phyloP scores from a whole-genome alignment of 2,329 filamentous ascomycete species.

The Colletotrichum falcatum region DNA sequence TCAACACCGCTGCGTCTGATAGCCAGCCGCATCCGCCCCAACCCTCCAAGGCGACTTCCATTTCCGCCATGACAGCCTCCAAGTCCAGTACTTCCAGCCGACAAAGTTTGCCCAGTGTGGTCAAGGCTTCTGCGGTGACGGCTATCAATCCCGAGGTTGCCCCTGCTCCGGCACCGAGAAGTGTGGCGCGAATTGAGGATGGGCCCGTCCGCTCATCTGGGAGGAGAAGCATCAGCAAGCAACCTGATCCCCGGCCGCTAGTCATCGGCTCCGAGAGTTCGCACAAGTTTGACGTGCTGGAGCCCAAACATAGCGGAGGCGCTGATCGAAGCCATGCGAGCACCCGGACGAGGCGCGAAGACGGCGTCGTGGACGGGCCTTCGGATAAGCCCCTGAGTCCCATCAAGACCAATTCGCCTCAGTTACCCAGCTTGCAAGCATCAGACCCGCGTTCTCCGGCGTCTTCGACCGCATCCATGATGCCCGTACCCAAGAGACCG shows the following conservation, averaged over 20 bases:
- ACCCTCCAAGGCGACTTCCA: conserved; percentile 62
- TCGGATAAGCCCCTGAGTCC: conserved; percentile 59
- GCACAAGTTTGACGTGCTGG: conserved; percentile 54
- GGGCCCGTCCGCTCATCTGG: conserved; percentile 51
- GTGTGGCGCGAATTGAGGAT: conserved; percentile 57
- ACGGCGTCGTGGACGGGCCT: conserved; percentile 59
- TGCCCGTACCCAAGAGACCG: conserved; percentile 58
- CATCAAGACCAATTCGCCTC: conserved; percentile 50
- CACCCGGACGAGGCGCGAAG: conserved; percentile 54
- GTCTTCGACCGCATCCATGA: conserved; percentile 52
- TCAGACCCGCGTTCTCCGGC: conserved; percentile 48
- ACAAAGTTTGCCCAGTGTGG: conserved; percentile 57
- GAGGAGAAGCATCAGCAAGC: conserved; percentile 57
- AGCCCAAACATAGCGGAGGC: conserved; percentile 50
- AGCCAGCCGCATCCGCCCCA: conserved; percentile 55
- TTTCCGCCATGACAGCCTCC: conserved; percentile 58
- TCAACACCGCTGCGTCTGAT: conserved; percentile 52
- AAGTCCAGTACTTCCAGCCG: conserved; percentile 56
- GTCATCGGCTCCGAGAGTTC: conserved; percentile 52
- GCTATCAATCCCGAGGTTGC: conserved; percentile 60
- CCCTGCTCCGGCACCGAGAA: conserved; percentile 61
- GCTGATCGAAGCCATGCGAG: conserved; percentile 45
- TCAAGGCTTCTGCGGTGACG: conserved; percentile 55
- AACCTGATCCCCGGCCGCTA: conserved; percentile 54
- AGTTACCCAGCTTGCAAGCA: conserved; percentile 52